Base-by-base conservation (phyloP, 2,329 filamentous ascomycete genomes). In the Arthrobotrys sphaeroides region DNA sequence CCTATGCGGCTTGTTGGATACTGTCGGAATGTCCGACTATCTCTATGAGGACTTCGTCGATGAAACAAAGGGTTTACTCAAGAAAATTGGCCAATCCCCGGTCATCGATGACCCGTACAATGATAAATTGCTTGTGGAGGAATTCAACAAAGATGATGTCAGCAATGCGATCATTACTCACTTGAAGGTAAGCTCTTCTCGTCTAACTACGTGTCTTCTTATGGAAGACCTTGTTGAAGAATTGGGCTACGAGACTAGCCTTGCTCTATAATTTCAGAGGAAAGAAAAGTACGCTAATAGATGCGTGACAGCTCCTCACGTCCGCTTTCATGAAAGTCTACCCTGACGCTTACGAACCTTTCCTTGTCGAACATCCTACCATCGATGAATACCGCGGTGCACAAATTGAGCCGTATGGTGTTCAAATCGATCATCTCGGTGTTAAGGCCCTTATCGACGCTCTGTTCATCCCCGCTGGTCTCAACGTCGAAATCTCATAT, bases 341-440 rank as follows among this genome's bases (percentile, higher is more conserved):
- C 80, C 83, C 87, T 0, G 87, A 86, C 12, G 85, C 87, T 33
- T 97, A 93, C 80, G 85, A 89, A 78, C 88, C 88, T 5, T 98
- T 93, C 81, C 86, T 96, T 24, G 18, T 55, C 6, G 51, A 55
- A 1, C 84, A 83, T n/a, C 81, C 82, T 36, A 84, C 85, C 1
- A 84, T 95, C 36, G 86, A 88, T 12, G 85, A 88, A 22, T 94
- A 95, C 82, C 92, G 91, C 81, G 82, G 86, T 40, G 86, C 87
- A 12, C 87, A 87, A 73, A 89, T 98, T 77, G 90, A 96, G 81
- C 88, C 91, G 0, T 86, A 90, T 13, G 87, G 90, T 78, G 88
- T 89, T 59, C 94, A 98, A 83, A 96, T 98, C 77, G 95, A 99
- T 79, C 90, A 97, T 79, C 84, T 97, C n/a, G 92, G 92, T 45